phyloP scores from a whole-genome alignment of 441 rosid species.

The Dalechampia spathulata region DNA sequence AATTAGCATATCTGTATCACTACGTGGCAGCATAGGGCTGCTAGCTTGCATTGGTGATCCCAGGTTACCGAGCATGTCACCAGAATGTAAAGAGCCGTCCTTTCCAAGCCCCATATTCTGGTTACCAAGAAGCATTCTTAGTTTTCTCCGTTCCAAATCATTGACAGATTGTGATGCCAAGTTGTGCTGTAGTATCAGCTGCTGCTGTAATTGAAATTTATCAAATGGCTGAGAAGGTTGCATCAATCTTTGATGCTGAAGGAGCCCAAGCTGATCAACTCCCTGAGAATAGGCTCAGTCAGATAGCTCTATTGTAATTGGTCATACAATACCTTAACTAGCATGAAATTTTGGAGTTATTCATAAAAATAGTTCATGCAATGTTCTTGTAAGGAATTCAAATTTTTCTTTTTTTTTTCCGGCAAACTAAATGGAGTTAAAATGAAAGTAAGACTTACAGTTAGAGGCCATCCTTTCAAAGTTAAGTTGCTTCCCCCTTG shows the following conservation, averaged over 20 bases:
- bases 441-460: conserved; percentile 50
- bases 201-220: conserved; percentile 74
- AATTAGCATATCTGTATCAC: conserved; percentile 51
- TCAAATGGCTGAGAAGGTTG: conserved; percentile 67
- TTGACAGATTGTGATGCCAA: conserved; percentile 52
- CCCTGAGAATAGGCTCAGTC: conserved; percentile 35
- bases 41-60: conserved; percentile 51
- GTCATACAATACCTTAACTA: no score
- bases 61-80: conserved; percentile 48
- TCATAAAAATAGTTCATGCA: no score
- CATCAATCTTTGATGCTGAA: conserved; percentile 63
- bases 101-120: conserved; percentile 53
- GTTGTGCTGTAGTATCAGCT: conserved; percentile 66
- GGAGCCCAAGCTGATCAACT: conserved; percentile 64
- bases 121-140: conserved; percentile 63
- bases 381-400: no score
- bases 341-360: no score
- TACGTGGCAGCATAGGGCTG: conserved; percentile 41
- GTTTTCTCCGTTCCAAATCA: conserved; percentile 55
- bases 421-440: no score
- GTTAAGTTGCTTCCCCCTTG: conserved; percentile 80
- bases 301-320: neutral
- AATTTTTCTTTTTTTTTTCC: no score
- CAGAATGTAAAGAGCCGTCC: conserved; percentile 47
- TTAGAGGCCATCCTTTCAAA: conserved; percentile 95